Evolutionary conservation across 495 filamentous ascomycete genomes (phyloP), one percentile per base, ranked within the genome.

Genomic region (Lophiotrema nucula): DNA sequence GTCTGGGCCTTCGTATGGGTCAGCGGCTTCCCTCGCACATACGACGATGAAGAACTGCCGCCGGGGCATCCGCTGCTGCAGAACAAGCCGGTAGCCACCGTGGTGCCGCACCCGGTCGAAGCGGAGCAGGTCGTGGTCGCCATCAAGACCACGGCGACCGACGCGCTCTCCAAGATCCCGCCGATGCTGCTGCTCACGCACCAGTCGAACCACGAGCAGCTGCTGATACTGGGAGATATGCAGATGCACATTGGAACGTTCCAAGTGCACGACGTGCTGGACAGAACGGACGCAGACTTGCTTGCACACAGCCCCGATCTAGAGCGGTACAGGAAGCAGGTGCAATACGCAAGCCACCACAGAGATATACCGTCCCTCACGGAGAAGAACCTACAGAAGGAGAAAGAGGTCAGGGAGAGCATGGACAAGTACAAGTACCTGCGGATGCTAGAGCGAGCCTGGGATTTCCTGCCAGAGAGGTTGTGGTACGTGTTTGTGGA

Each of bases 361-460:
- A 23, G 48, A n/a, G 33, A 58, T 21, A 13, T 63, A 4, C 11
- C 25, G 8, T 18, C 18, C 15, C 22, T 52, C 11, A 47, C 18
- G 23, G 53, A 52, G 23, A 13, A 26, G 25, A 42, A 53, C 13
- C 13, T 8, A 21, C 11, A 15, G 6, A 49, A 53, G 42, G 56
- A 60, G 31, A 48, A 16, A 41, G 47, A 60, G 23, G 43, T 23
- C 0, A 2, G 16, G 48, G 11, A 4, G 2, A 47, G 31, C 41
- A 25, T 64, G 54, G 64, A 67, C 28, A 67, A 67, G 47, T 64
- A 62, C 44, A 67, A 64, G 38, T 15, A 21, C 13, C 35, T 67
- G 39, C 59, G 51, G n/a, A 64, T 60, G 55, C 23, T 67, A 19
- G 44, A 60, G 27, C 26, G 41, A 18, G 41, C 64, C 4, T 66